Base-by-base conservation (phyloP, 108 stramenopile species). In the Cyclotella baltica region DNA sequence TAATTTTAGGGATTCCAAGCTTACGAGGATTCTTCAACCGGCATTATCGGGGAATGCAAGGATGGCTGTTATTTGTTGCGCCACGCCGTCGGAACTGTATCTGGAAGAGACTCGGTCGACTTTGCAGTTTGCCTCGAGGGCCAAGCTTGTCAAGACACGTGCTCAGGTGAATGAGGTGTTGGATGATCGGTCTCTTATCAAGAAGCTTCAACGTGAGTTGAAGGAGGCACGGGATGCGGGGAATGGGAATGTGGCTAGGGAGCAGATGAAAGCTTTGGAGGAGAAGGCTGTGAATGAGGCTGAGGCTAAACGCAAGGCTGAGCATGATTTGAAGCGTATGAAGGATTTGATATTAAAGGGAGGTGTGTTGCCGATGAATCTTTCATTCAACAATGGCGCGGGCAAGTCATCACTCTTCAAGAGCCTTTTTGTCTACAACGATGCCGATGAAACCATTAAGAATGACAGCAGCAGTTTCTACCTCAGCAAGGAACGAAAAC, bases 1-100 rank as follows among this genome's bases (percentile, higher is more conserved):
- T 46, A 93, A 93, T 73, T 97, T 90, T 76, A 90, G 98, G 35
- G 98, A 99, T 88, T 93, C 91, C 28, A 99, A 98, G 83, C 85
- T 99, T 33, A 99, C 99, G 25, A 85, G 97, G 34, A 90, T 99
- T 59, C 84, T 99, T n/a, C 98, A 99, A 87, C 97, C 99, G 0
- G 92, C 92, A 30, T 83, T 99, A 9, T 90, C 90, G 22, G 98
- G 98, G 10, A 98, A 98, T 87, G 96, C 98, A 30, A 81, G 89
- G 56, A 92, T 96, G 83, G 96, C 98, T 25, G 91, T 99, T 67
- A 86, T 99, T 59, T 98, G 98, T 74, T 98, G 98, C 77, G 93
- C 95, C 27, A 97, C 97, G 18, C 86, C 96, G 3, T 85, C 93
- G 10, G 90, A 89, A 30, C 67, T 77, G 2, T 98, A 90, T 84